These are phyloP conservation scores for Narthecium ossifragum DNA, from an alignment of 106 monocot genomes.

Conservation along the genomic window DNA sequence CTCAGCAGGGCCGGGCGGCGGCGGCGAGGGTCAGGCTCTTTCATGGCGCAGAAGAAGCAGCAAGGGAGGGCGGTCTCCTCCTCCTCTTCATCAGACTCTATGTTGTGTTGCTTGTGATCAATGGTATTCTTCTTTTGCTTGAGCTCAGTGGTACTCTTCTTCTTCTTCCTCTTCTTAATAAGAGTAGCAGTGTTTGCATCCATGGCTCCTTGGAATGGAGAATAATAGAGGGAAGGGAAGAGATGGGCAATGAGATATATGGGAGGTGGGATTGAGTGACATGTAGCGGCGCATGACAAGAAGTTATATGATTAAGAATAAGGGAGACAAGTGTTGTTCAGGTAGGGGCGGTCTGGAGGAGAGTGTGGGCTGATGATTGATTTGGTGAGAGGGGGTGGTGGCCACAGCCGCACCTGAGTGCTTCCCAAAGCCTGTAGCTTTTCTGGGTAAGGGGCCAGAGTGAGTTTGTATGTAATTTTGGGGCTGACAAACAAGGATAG, in stretches of 20 bases:
- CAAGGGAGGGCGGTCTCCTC: neutral
- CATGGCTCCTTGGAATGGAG: neutral
- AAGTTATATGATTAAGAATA: neutral
- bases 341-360: neutral
- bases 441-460: no score
- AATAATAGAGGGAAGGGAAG: neutral
- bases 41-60: conserved; percentile 62
- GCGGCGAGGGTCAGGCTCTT: conserved; percentile 20
- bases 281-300: conserved; percentile 11
- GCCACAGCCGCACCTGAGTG: no score
- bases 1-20: conserved; percentile 22
- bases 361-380: neutral
- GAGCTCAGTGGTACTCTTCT: neutral
- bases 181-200: neutral
- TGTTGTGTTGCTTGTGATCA: no score
- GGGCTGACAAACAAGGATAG: neutral
- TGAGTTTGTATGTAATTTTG: neutral
- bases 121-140: neutral
- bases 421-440: no score
- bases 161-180: neutral
- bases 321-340: neutral
- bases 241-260: neutral
- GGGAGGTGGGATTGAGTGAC: conserved; percentile 2
- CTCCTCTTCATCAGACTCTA: neutral
- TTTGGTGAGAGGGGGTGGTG: no score